A percentile compares a stretch with the other conserved stretches of the same genome.
phyloP scores from a whole-genome alignment of 1,139 yeast species.

The Magnusiomyces paraingens region DNA sequence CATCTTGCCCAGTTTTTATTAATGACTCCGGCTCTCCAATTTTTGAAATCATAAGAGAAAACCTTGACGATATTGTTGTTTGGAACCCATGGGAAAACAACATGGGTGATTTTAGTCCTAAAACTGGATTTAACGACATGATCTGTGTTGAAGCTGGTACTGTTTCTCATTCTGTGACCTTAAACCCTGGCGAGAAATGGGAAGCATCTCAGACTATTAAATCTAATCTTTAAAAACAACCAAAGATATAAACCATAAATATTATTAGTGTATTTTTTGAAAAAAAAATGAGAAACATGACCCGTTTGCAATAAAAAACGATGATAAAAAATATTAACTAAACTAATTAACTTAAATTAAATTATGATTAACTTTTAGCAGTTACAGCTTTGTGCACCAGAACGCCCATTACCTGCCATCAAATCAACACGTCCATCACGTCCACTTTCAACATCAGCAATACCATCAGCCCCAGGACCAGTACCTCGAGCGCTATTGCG shows the following conservation, averaged over 20 bases:
- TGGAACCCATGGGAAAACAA: conserved; percentile 97
- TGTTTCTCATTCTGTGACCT: conserved; percentile 58
- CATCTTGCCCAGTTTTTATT: conserved; percentile 36
- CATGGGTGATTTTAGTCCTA: conserved; percentile 86
- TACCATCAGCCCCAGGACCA: conserved; percentile 5
- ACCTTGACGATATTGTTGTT: conserved; percentile 83
- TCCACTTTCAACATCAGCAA: conserved; percentile 4
- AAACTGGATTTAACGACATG: conserved; percentile 76
- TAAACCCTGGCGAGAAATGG: conserved; percentile 70
- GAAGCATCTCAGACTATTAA: conserved; percentile 51
- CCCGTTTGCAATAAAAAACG: neutral
- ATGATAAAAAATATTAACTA: neutral
- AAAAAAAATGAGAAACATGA: neutral
- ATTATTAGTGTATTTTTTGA: neutral
- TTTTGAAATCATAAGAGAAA: conserved; percentile 53
- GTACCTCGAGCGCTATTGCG: conserved; percentile 5
- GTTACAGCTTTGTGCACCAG: conserved; percentile 5
- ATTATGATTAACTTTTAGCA: neutral
- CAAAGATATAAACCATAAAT: neutral
- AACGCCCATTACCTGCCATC: conserved; percentile 6
- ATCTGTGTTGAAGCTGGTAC: conserved; percentile 92
- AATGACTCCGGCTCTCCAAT: conserved; percentile 67
- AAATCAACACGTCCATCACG: conserved; percentile 14
- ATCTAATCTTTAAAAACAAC: conserved; percentile 16
- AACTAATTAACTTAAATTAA: neutral